These are phyloP conservation scores for Myxozyma sirexii DNA, from an alignment of 805 yeast species.

Conservation along the genomic window DNA sequence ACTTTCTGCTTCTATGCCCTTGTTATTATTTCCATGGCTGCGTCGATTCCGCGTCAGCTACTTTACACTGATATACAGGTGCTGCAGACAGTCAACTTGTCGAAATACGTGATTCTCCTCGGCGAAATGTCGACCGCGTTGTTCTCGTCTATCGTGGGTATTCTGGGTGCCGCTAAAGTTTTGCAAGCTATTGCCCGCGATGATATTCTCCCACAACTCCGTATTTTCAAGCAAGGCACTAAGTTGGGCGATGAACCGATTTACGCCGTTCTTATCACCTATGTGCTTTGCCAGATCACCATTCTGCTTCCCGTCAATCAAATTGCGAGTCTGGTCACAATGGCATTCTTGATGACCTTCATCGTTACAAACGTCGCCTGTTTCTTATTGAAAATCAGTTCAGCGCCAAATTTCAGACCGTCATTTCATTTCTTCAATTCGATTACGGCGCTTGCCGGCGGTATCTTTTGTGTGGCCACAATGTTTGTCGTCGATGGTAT, in stretches of 20 bases:
- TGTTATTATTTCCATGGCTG: conserved; percentile 82
- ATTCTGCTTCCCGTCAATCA: conserved; percentile 88
- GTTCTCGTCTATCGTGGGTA: conserved; percentile 92
- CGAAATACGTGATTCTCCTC: conserved; percentile 66
- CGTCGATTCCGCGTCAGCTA: conserved; percentile 76
- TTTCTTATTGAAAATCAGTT: conserved; percentile 78
- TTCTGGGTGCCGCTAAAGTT: conserved; percentile 92
- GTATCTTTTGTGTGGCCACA: conserved; percentile 67
- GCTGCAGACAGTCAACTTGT: conserved; percentile 75
- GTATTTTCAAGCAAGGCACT: conserved; percentile 57
- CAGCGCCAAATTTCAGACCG: conserved; percentile 99
- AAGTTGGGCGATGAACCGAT: conserved; percentile 56
- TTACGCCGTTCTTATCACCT: conserved; percentile 70
- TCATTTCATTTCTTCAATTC: conserved; percentile 86
- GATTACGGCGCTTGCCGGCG: conserved; percentile 79
- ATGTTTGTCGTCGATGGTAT: conserved; percentile 95
- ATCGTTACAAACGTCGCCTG: conserved; percentile 94
- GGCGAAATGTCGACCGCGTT: conserved; percentile 94
- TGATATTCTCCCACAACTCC: conserved; percentile 77
- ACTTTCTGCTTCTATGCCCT: conserved; percentile 75
- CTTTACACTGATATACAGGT: conserved; percentile 80
- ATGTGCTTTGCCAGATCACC: conserved; percentile 81
- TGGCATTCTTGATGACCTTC: conserved; percentile 97
- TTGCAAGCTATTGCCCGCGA: conserved; percentile 87
- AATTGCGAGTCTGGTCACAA: conserved; percentile 92